A percentile compares a stretch with the other conserved stretches of the same genome.
Conservation (phyloP, 345 rosid species). For the Corchorus capsularis region DNA sequence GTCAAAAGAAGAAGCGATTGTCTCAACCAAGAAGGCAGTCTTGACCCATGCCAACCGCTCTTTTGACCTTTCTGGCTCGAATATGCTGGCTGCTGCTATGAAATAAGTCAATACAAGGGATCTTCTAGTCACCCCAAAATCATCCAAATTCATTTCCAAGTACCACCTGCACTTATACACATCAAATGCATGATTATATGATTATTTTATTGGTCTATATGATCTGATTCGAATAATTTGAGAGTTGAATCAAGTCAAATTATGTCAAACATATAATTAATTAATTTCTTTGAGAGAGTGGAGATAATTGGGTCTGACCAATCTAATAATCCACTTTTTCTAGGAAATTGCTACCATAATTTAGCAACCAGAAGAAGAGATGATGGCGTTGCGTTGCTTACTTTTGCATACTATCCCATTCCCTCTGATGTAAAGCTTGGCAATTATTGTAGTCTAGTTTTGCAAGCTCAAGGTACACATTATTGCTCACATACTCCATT, state of each 20-base stretch:
- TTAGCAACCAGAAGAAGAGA: not conserved
- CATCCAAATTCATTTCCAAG: slow-evolving; percentile 43
- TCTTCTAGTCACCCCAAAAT: slow-evolving; percentile 46
- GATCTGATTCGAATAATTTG: no score
- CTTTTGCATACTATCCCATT: slow-evolving; percentile 76
- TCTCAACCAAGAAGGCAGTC: slow-evolving; percentile 51
- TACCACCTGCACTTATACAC: slow-evolving; percentile 61
- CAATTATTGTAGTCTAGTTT: slow-evolving; percentile 82
- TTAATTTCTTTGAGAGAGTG: not conserved
- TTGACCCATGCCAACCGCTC: slow-evolving; percentile 89
- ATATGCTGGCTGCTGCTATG: slow-evolving; percentile 70
- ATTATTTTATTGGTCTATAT: not conserved
- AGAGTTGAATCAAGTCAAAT: not conserved
- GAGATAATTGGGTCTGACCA: no score
- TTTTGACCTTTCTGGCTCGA: slow-evolving; percentile 66
- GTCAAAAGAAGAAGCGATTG: slow-evolving; percentile 40
- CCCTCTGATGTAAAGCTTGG: slow-evolving; percentile 71
- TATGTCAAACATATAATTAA: not conserved
- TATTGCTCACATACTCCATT: slow-evolving; percentile 81
- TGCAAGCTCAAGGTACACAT: slow-evolving; percentile 72
- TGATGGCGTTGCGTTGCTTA: slow-evolving; percentile 31
- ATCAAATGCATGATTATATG: not conserved
- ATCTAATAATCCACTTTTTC: no score
- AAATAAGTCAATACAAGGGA: slow-evolving; percentile 56
- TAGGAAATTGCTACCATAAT: not conserved